Base-by-base conservation (phyloP, 345 rosid genomes). In the Crucihimalaya himalaica region DNA sequence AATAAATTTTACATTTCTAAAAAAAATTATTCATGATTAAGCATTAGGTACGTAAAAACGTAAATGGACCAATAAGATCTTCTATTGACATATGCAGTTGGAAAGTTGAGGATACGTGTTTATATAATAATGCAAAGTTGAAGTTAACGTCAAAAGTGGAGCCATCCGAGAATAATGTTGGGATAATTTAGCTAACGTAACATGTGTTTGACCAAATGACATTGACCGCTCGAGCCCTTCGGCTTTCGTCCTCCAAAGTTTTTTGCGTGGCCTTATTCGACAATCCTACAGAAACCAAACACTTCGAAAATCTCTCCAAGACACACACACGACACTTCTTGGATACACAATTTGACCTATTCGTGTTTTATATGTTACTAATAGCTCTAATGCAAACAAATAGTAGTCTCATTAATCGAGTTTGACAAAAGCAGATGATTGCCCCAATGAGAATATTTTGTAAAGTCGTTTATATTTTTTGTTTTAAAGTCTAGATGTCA, bases 151-250 rank as follows among this genome's bases (percentile, higher is more conserved):
- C 39, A 64, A 74, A 58, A 66, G 34, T 21, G 55, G 68, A 75
- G 73, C 70, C 42, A 75, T 61, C 69, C 69, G 31, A 68, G 56
- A 68, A 51, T 29, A 68, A 31, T 75, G 68, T 68, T 42, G 29
- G 57, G 66, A 74, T 29, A 25, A 63, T 43, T 59, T 55, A 43
- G 66, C 43, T 23, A 74, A 66, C 66, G 66, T 57, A 35, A 65
- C 32, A 42, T 65, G 51, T 66, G 63, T 59, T 75, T 75, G 79
- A 75, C 79, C 79, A 68, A 70, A 45, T 46, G n/a, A 54, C 58
- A 62, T 62, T 76, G 79, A 76, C 75, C 79, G 42, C 79, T 76
- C 79, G 79, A 76, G 79, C 79, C 75, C 75, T 54, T 76, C 79
- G 60, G 75, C 57, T 69, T 61, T 60, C 79, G 73, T 29, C 60